phyloP scores from a whole-genome alignment of 129 eudicot species.

The Flaveria ramosissima region DNA sequence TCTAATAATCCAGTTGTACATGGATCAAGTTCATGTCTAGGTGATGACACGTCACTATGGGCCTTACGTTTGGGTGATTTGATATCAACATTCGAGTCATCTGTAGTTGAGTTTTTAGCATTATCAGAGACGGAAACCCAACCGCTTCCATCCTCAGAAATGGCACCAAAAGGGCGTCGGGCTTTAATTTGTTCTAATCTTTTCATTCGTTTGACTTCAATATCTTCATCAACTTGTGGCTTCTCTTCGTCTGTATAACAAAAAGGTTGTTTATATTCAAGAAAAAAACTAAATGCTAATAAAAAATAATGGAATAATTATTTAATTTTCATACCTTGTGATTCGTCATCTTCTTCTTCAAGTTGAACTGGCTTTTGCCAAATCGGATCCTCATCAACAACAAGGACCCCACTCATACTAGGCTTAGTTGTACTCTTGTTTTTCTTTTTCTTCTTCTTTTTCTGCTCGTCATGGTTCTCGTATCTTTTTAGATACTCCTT shows the following conservation, averaged over 20 bases:
- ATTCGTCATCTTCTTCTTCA: constrained; percentile 72
- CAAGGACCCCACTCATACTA: constrained; percentile 56
- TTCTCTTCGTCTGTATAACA: constrained; percentile 67
- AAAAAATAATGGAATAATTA: neutral
- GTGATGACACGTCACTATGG: constrained; percentile 49
- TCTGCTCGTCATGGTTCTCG: constrained; percentile 55
- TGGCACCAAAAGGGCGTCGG: constrained; percentile 69
- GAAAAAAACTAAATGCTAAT: neutral
- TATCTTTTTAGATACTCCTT: constrained; percentile 87
- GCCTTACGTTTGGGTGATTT: constrained; percentile 54
- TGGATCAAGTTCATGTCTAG: constrained; percentile 36
- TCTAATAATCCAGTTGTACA: constrained; percentile 8
- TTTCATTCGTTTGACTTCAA: constrained; percentile 88
- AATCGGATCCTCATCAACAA: constrained; percentile 88
- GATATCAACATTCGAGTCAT: constrained; percentile 48
- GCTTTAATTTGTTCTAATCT: constrained; percentile 66
- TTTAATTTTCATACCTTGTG: constrained; percentile 52
- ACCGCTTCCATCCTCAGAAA: constrained; percentile 98
- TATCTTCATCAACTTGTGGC: constrained; percentile 90
- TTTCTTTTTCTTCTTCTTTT: constrained; percentile 57
- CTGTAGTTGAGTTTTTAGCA: constrained; percentile 32
- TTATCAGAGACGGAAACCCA: constrained; percentile 72
- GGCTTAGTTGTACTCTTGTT: constrained; percentile 54
- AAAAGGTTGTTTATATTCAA: neutral
- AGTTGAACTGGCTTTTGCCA: constrained; percentile 84